Evolutionary conservation across 2,329 filamentous ascomycete species (phyloP), one percentile per base, ranked within the genome.

Genomic region (Diaporthe amygdali): DNA sequence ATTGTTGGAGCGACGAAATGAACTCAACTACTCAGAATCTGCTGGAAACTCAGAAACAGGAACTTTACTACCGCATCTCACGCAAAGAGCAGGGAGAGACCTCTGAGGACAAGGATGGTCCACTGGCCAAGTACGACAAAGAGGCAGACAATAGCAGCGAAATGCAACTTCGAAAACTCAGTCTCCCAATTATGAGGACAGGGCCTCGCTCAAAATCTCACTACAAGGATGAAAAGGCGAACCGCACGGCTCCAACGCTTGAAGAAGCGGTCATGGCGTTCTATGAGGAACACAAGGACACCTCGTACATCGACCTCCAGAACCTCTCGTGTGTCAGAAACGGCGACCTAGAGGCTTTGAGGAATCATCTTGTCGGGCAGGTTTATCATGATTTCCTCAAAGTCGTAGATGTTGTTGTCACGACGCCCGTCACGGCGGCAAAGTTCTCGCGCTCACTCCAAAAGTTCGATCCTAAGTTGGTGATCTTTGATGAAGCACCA

Each of bases 401-500:
- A 6, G 14, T 17, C 5, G 25, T 34, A 1, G 51, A 56, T 6
- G 30, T 66, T 9, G 1, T 70, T 5, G 22, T 37, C 8, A 56
- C 39, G 9, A 70, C 68, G 1, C 61, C 68, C 5, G 59, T 66
- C 5, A 41, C 59, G 2, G 68, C 68, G 1, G 44, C 27, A n/a
- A 70, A 70, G 17, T 66, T 66, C 20, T 9, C 30, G 3, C 7
- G 10, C 2, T 1, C 15, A 3, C 44, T 64, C 3, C 12, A 9
- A 1, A 4, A 15, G 3, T 66, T 66, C 51, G 20, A 30, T 1
- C 68, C 68, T 1, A 34, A 1, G 1, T 17, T 70, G 7, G 51
- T 70, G 5, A 49, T 70, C 1, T 47, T 66, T 4, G 68, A 70
- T 15, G 68, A 70, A 25, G 39, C 59, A 1, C 68, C 59, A 1